These are phyloP conservation scores for Heritiera littoralis DNA, from an alignment of 345 rosid species.

Conservation along the genomic window DNA sequence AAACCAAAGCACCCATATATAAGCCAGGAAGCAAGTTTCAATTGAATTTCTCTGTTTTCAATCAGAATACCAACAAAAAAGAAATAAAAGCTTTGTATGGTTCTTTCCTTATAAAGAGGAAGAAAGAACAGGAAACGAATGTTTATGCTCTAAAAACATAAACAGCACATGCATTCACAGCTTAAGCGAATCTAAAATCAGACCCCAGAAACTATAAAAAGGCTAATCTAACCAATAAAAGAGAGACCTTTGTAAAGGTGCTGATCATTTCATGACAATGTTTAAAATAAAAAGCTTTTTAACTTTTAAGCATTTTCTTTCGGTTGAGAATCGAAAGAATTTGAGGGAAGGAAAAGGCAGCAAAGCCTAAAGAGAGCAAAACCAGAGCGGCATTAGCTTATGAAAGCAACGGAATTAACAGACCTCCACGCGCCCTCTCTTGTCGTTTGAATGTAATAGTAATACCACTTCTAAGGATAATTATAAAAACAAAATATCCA, in stretches of 20 bases:
- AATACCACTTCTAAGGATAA: not conserved
- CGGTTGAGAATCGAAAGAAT: not conserved
- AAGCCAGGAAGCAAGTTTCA: not conserved
- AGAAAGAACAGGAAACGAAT: not conserved
- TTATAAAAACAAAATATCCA: not conserved
- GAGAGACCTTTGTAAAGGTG: slow-evolving; percentile 31
- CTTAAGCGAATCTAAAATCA: slow-evolving; percentile 27
- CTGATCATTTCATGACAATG: slow-evolving; percentile 26
- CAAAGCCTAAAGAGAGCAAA: slow-evolving; percentile 17
- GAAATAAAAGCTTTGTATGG: not conserved
- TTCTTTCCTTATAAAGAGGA: slow-evolving; percentile 9
- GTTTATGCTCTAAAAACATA: not conserved
- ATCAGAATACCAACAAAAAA: not conserved
- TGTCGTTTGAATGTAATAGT: not conserved
- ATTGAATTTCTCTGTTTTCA: not conserved
- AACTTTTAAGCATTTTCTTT: not conserved
- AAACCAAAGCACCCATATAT: slow-evolving; percentile 31
- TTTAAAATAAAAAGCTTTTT: not conserved
- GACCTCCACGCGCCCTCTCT: slow-evolving; percentile 43
- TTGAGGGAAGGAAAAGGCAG: not conserved
- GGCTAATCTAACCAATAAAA: slow-evolving; percentile 23
- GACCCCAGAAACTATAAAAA: not conserved
- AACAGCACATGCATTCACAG: slow-evolving; percentile 31
- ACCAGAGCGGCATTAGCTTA: slow-evolving; percentile 19
- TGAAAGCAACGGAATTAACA: slow-evolving; percentile 35